Conservation (phyloP, 2,329 filamentous ascomycete species). For the Trichoderma sp. region DNA sequence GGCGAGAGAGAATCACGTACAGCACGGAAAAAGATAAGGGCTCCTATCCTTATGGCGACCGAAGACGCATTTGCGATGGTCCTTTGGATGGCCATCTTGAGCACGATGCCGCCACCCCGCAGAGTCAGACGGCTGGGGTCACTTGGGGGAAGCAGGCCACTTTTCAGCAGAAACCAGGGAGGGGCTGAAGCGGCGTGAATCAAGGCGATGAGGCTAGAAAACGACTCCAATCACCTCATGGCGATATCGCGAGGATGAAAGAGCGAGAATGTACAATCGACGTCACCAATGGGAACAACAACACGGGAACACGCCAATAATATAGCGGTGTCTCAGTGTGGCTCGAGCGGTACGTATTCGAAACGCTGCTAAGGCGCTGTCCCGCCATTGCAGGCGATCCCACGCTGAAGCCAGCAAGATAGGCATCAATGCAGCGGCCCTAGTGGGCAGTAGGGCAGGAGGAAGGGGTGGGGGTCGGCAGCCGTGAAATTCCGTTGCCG, state of each 20-base stretch:
- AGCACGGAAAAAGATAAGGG: constrained; percentile 38
- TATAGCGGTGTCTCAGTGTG: constrained; percentile 18
- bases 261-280: constrained; percentile 9
- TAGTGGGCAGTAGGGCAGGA: neutral
- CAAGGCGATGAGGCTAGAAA: neutral
- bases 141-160: constrained; percentile 2
- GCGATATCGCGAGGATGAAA: neutral
- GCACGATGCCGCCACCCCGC: neutral
- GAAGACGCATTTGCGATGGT: constrained; percentile 36
- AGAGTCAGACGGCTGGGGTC: neutral
- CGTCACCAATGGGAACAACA: constrained; percentile 17
- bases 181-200: neutral
- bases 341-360: constrained; percentile 13
- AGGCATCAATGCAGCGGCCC: constrained; percentile 12
- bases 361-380: constrained; percentile 3
- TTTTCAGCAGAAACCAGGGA: neutral
- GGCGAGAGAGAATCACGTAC: constrained; percentile 26
- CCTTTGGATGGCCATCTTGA: constrained; percentile 32
- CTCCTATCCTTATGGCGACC: constrained; percentile 36
- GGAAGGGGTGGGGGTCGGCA: constrained; percentile 18
- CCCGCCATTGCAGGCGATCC: constrained; percentile 8
- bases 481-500: constrained; percentile 24
- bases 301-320: constrained; percentile 18
- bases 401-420: neutral
- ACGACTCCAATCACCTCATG: constrained; percentile 13